Evolutionary conservation across 1,284 basidiomycete species (phyloP), one percentile per base, ranked within the genome.

Genomic region (Ceraceosorus guamensis): DNA sequence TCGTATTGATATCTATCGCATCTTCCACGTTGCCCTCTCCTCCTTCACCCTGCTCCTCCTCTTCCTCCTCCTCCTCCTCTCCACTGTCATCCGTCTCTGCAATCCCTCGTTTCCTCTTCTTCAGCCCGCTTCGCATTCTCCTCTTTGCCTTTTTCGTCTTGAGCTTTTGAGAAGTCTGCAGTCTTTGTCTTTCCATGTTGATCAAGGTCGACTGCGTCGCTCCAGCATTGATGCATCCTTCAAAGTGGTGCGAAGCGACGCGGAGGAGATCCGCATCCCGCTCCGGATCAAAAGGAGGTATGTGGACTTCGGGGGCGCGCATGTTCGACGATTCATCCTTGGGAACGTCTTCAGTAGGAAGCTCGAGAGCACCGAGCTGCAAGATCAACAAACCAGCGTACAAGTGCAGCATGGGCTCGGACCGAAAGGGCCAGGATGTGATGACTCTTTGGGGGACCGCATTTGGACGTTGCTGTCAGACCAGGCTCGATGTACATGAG

Each of bases 11-110:
- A 63, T 67, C 30, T 47, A 50, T 0, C 63, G 63, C 13, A 68
- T 68, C 57, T 57, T 60, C 4, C 64, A 66, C 32, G 59, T 68
- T 37, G 67, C 61, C 5, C 66, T 68, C 52, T 63, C 64, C 24
- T 66, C 66, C 32, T 65, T 41, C 39, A 16, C 39, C 16, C 3
- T 41, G 39, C 10, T 41, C 39, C 39, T 11, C 39, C 39, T 41
- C 39, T 2, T 41, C 39, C 11, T 41, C 10, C 39, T 41, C 39
- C 11, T 41, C 39, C 24, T 24, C 24, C 24, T 24, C 24, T 24
- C 24, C 24, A 24, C 24, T 24, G 24, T 24, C 24, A 24, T 24
- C 24, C 24, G 24, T 24, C 24, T 24, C 24, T 24, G 24, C 24
- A 3, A 16, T 16, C 39, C 39, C 11, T 41, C 39, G 39, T 16